Evolutionary conservation across 2,329 filamentous ascomycete genomes (phyloP).

Genomic region (Trichoderma pleuroti): DNA sequence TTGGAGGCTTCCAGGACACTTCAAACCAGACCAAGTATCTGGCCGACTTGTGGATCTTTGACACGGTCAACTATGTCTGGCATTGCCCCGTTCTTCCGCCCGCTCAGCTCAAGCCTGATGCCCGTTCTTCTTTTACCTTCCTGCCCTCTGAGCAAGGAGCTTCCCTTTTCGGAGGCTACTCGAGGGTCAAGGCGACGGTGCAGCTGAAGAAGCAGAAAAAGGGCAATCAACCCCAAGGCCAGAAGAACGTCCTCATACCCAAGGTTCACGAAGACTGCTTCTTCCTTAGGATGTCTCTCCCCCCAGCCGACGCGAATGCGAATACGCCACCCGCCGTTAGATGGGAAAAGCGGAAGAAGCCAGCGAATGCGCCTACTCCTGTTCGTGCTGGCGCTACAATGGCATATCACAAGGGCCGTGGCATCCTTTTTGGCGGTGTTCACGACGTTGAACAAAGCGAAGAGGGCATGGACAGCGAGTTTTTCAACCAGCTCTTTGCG

Average conservation of each 20-base stretch:
- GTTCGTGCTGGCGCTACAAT: constrained; percentile 86
- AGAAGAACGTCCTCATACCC: constrained; percentile 75
- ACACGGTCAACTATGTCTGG: constrained; percentile 85
- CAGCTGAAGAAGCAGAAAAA: constrained; percentile 61
- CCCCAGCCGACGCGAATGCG: constrained; percentile 61
- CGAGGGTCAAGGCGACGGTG: constrained; percentile 73
- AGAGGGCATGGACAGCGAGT: constrained; percentile 94
- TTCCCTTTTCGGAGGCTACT: constrained; percentile 90
- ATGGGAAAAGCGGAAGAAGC: constrained; percentile 92
- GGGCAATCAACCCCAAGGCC: constrained; percentile 55
- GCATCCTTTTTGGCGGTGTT: constrained; percentile 90
- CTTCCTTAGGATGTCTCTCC: constrained; percentile 77
- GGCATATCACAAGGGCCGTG: constrained; percentile 88
- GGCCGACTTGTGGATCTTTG: constrained; percentile 92
- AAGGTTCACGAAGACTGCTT: constrained; percentile 94
- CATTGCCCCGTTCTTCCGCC: constrained; percentile 70
- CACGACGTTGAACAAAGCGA: constrained; percentile 89
- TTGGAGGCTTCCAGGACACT: constrained; percentile 96
- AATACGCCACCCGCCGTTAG: constrained; percentile 68
- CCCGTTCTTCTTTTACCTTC: constrained; percentile 86
- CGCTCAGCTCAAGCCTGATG: constrained; percentile 81
- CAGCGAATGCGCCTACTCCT: constrained; percentile 82
- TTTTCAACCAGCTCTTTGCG: constrained; percentile 87
- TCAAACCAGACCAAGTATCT: constrained; percentile 93
- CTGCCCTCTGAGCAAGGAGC: constrained; percentile 87